phyloP scores from a whole-genome alignment of 192 early-diverging fungal species.

The Backusella psychrophila region DNA sequence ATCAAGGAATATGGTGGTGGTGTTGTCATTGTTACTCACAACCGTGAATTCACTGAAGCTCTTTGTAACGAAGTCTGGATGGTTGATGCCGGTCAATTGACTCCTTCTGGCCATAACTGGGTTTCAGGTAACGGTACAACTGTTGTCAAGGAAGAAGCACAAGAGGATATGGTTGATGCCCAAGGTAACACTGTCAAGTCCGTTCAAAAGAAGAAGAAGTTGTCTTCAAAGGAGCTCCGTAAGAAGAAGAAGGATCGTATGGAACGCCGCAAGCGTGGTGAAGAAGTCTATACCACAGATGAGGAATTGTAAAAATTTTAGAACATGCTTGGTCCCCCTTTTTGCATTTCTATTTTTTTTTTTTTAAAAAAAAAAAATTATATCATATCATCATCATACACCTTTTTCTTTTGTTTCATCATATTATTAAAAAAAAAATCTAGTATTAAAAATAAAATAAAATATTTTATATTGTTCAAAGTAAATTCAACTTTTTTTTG shows the following conservation, averaged over 20 bases:
- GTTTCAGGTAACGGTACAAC: constrained; percentile 51
- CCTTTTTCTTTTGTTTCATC: not conserved
- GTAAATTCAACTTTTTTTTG: not conserved
- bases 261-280: constrained; percentile 58
- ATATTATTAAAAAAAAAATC: not conserved
- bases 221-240: constrained; percentile 51
- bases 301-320: constrained; percentile 20
- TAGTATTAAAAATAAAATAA: not conserved
- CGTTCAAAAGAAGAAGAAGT: constrained; percentile 57
- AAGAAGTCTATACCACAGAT: constrained; percentile 39
- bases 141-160: constrained; percentile 46
- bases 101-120: constrained; percentile 53
- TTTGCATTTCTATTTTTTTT: constrained; percentile 1
- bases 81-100: constrained; percentile 60
- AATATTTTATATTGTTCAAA: constrained; percentile 1
- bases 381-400: not conserved
- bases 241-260: constrained; percentile 61
- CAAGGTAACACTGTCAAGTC: constrained; percentile 75
- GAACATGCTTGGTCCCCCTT: not conserved
- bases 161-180: constrained; percentile 57
- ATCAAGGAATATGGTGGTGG: constrained; percentile 77
- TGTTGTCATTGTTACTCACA: constrained; percentile 86
- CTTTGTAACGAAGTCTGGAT: constrained; percentile 75
- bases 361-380: not conserved
- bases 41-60: constrained; percentile 76